Evolutionary conservation across 108 stramenopile genomes (phyloP), one percentile per base, ranked within the genome.

Genomic region (Parietichytrium sp.): DNA sequence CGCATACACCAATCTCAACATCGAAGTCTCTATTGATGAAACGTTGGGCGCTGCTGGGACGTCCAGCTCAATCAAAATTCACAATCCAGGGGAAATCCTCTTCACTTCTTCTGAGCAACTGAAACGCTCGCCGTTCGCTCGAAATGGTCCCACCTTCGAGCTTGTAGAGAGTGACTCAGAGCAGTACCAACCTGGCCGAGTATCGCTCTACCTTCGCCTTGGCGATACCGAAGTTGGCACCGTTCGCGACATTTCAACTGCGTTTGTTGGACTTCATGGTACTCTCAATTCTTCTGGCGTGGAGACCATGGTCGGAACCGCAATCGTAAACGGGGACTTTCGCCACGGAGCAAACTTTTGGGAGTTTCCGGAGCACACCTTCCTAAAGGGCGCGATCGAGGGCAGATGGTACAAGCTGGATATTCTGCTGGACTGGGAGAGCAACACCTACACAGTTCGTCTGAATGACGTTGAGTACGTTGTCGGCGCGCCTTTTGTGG

Each of bases 391-490:
- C 20, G 45, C 47, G 4, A 77, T 54, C 3, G 54, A 55, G 31
- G 29, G 29, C 20, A 47, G 54, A n/a, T 94, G 94, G 94, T 92
- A 92, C 78, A 94, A 94, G 83, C 87, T 95, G 26, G 94, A 95
- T 77, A 87, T 95, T 48, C 78, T 82, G 27, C 80, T 95, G 20
- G 81, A 91, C 49, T 95, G 94, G 94, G 78, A 85, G 25, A 36
- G 47, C 25, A 83, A 52, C 48, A 80, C 78, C 13, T 93, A 93
- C 83, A 54, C 82, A 45, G 31, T 93, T 16, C 87, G 80, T 4
- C 53, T 95, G 27, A 87, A 95, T 55, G 93, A 92, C 51, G 79
- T 87, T 55, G 54, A 78, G 18, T 4, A 84, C 25, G 89, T 88
- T 3, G 25, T 72, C 42, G 79, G 72, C 45, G 55, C 45, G 27